phyloP scores from a whole-genome alignment of 768 basidiomycete species.

The Rhodotorula babjevae region DNA sequence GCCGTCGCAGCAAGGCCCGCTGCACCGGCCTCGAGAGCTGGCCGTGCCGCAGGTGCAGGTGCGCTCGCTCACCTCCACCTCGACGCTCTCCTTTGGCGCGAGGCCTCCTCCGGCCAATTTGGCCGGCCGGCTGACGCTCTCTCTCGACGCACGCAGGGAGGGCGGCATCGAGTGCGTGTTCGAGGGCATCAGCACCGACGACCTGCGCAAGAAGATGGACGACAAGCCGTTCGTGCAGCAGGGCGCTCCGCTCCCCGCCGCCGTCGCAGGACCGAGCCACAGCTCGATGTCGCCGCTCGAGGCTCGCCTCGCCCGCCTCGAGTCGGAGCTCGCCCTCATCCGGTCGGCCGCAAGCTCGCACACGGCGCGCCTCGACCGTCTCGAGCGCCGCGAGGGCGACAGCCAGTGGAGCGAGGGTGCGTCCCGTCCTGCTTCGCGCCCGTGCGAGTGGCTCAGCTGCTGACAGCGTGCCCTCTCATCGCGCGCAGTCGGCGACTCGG shows the following conservation, averaged over 20 bases:
- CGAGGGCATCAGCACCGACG: constrained; percentile 16
- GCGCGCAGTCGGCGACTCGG: not conserved
- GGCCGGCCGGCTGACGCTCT: too few species aligned
- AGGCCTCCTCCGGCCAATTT: not conserved
- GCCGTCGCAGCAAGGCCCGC: constrained; percentile 11
- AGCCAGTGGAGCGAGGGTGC: not conserved
- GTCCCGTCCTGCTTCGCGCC: not conserved
- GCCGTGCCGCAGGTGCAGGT: constrained; percentile 13
- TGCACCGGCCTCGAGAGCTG: constrained; percentile 21
- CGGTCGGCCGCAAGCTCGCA: not conserved
- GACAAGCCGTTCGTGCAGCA: too few species aligned
- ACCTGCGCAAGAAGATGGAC: not conserved
- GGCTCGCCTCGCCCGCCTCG: constrained; percentile 3
- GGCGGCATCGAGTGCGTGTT: constrained; percentile 31
- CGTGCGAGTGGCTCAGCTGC: too few species aligned
- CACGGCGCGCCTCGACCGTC: not conserved
- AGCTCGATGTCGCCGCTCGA: not conserved
- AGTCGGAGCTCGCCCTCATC: not conserved
- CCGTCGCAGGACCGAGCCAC: not conserved
- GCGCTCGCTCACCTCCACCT: not conserved
- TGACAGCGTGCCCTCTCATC: too few species aligned
- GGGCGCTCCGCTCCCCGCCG: not conserved
- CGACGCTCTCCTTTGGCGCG: too few species aligned
- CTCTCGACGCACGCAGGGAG: constrained; percentile 1
- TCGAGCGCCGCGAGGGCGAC: not conserved